phyloP scores from a whole-genome alignment of 2,329 filamentous ascomycete species.

The Sordariomycetes sp. region DNA sequence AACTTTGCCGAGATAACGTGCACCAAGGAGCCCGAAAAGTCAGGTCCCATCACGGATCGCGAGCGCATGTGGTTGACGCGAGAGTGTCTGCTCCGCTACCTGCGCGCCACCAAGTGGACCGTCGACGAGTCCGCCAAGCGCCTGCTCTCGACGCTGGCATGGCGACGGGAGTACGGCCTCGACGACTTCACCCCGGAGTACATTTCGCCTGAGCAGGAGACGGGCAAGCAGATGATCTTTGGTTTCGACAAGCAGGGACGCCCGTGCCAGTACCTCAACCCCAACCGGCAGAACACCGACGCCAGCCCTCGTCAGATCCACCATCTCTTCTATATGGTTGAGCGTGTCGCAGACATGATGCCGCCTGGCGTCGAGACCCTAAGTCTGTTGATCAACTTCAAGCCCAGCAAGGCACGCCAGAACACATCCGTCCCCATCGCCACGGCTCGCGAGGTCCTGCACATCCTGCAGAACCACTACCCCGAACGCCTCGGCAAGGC shows the following conservation, averaged over 20 bases:
- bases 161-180: constrained; percentile 86
- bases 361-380: constrained; percentile 79
- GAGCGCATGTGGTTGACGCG: constrained; percentile 87
- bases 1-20: constrained; percentile 57
- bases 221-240: constrained; percentile 84
- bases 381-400: constrained; percentile 86
- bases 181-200: constrained; percentile 73
- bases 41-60: constrained; percentile 60
- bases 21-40: constrained; percentile 47
- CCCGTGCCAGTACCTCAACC: constrained; percentile 87
- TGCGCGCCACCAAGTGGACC: constrained; percentile 89
- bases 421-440: constrained; percentile 65
- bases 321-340: constrained; percentile 93
- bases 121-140: constrained; percentile 67
- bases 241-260: constrained; percentile 79
- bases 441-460: constrained; percentile 73
- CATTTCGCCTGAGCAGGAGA: constrained; percentile 90
- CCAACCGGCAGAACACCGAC: constrained; percentile 87
- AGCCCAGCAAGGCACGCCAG: constrained; percentile 63
- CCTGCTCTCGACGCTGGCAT: constrained; percentile 71
- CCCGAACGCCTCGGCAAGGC: constrained; percentile 85
- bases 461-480: constrained; percentile 92
- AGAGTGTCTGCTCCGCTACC: constrained; percentile 86
- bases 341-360: constrained; percentile 81
- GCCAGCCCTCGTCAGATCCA: constrained; percentile 78